A percentile compares a stretch with the other conserved stretches of the same genome.
Evolutionary conservation across 2,329 filamentous ascomycete species (phyloP).

Genomic region (Aspergillus sp.): DNA sequence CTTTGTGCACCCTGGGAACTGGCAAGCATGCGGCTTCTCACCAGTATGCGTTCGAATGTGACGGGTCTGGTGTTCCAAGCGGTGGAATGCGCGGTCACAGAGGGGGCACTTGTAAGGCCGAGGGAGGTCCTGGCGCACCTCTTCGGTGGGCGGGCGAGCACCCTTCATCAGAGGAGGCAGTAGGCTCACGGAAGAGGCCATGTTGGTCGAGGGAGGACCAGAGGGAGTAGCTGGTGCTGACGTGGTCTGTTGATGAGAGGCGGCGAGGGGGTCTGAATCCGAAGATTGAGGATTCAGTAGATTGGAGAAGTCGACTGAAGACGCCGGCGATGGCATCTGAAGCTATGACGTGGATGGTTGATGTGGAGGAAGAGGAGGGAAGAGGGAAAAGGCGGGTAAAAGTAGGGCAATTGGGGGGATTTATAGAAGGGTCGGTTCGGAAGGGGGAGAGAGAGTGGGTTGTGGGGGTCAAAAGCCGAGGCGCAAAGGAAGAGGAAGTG

Average conservation of each 20-base stretch:
- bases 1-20: constrained; percentile 92
- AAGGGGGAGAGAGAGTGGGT: constrained; percentile 5
- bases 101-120: constrained; percentile 97
- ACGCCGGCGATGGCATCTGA: constrained; percentile 71
- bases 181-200: constrained; percentile 40
- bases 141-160: constrained; percentile 53
- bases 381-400: constrained; percentile 3
- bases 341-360: constrained; percentile 10
- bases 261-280: constrained; percentile 14
- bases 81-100: constrained; percentile 97
- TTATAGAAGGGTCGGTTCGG: constrained; percentile 5
- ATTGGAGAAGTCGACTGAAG: constrained; percentile 68
- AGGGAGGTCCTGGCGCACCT: constrained; percentile 68
- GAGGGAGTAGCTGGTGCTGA: constrained; percentile 23
- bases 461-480: constrained; percentile 9
- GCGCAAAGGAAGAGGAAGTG: constrained; percentile 3
- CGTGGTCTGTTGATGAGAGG: constrained; percentile 11
- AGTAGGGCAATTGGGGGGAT: constrained; percentile 12
- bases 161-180: constrained; percentile 40
- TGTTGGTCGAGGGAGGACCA: constrained; percentile 24
- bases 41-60: constrained; percentile 97
- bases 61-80: constrained; percentile 83
- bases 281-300: constrained; percentile 58
- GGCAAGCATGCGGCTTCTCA: constrained; percentile 95
- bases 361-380: constrained; percentile 8